Conservation (phyloP, 164 flowering plant species). For the Vitis labrusca region DNA sequence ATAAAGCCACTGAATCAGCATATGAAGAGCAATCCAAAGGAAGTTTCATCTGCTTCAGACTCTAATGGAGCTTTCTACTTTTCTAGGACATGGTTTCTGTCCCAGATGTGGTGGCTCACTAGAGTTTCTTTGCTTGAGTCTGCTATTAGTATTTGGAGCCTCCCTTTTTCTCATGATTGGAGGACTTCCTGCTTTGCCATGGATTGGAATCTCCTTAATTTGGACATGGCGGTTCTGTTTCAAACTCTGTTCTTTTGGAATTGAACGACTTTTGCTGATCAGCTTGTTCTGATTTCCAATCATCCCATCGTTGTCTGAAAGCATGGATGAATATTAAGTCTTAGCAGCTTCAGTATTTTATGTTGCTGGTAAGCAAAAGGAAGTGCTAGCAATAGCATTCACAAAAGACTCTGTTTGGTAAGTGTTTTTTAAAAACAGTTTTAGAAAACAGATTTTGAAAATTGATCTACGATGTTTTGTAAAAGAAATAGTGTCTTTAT, state of each 20-base stretch:
- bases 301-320: conserved; percentile 17
- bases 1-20: too few species aligned
- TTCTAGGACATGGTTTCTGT: background rate
- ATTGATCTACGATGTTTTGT: too few species aligned
- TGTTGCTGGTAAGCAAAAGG: too few species aligned
- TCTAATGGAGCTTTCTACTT: background rate
- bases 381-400: too few species aligned
- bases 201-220: background rate
- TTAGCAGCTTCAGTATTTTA: background rate
- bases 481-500: too few species aligned
- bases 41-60: background rate
- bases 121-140: background rate
- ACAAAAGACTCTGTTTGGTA: too few species aligned
- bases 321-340: background rate
- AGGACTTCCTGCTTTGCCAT: background rate
- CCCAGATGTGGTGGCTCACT: background rate
- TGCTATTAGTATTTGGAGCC: background rate
- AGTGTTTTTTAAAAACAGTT: too few species aligned
- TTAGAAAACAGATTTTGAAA: too few species aligned
- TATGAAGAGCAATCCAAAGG: background rate
- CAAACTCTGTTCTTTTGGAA: background rate
- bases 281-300: conserved; percentile 14
- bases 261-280: background rate
- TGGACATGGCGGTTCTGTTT: background rate
- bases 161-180: background rate